phyloP scores from a whole-genome alignment of 129 eudicot genomes.

The Lactuca saligna region DNA sequence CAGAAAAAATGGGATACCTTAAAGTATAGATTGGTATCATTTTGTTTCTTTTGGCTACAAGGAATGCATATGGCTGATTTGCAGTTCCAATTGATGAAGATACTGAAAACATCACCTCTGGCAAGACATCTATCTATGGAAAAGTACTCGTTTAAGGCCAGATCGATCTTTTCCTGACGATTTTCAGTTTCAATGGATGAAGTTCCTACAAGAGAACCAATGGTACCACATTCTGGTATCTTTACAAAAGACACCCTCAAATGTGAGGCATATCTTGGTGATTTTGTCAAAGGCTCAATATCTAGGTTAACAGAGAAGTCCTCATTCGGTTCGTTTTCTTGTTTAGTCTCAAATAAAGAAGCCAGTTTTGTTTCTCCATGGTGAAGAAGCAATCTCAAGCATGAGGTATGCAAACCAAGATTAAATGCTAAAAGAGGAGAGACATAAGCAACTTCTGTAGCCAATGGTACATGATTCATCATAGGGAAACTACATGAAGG shows the following conservation, averaged over 20 bases:
- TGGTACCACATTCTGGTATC: constrained; percentile 82
- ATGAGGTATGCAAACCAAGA: constrained; percentile 67
- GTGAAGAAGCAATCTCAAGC: constrained; percentile 63
- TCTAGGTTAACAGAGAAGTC: constrained; percentile 38
- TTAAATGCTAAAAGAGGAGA: constrained; percentile 86
- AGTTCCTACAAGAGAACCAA: constrained; percentile 60
- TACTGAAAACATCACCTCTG: constrained; percentile 75
- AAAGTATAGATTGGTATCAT: constrained; percentile 55
- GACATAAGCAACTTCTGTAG: constrained; percentile 62
- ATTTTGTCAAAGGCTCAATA: constrained; percentile 55
- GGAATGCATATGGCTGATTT: constrained; percentile 69
- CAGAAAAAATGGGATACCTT: constrained; percentile 46
- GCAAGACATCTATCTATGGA: constrained; percentile 79
- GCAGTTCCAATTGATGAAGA: constrained; percentile 78
- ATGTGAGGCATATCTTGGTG: constrained; percentile 82
- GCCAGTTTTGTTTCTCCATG: constrained; percentile 65
- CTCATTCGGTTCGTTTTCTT: constrained; percentile 30
- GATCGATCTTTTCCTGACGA: constrained; percentile 81
- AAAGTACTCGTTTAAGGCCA: constrained; percentile 77
- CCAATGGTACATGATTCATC: constrained; percentile 26
- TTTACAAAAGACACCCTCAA: constrained; percentile 82
- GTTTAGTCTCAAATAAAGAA: constrained; percentile 52
- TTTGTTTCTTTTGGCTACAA: constrained; percentile 51
- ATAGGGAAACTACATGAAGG: constrained; percentile 57
- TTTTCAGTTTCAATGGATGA: constrained; percentile 68